phyloP scores from a whole-genome alignment of 495 filamentous ascomycete genomes.

The Trichocladium uniseriatum region DNA sequence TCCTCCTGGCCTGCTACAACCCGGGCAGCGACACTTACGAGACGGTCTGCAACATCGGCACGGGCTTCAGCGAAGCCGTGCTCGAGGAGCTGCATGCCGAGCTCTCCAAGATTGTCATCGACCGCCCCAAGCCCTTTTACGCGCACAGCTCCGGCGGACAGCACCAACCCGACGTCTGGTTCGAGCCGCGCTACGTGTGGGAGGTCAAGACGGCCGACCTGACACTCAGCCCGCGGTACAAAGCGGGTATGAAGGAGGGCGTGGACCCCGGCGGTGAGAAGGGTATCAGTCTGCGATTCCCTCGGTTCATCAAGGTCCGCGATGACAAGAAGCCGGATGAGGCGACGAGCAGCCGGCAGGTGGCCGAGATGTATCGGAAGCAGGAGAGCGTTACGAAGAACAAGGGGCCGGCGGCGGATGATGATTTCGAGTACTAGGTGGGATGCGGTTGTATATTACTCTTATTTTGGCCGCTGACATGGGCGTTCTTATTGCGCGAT shows the following conservation, averaged over 20 bases:
- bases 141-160: conserved; percentile 71
- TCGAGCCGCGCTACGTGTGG: conserved; percentile 90
- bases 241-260: conserved; percentile 59
- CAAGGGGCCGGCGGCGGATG: conserved; percentile 77
- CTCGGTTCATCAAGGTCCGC: conserved; percentile 76
- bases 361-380: conserved; percentile 94
- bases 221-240: conserved; percentile 84
- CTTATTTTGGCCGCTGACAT: not conserved
- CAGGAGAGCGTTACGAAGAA: conserved; percentile 76
- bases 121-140: conserved; percentile 90
- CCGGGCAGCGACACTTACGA: conserved; percentile 68
- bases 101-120: conserved; percentile 65
- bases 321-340: conserved; percentile 94
- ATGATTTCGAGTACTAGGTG: conserved; percentile 90
- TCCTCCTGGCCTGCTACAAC: conserved; percentile 92
- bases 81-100: conserved; percentile 72
- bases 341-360: conserved; percentile 71
- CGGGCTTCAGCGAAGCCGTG: conserved; percentile 82
- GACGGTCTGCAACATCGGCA: conserved; percentile 96
- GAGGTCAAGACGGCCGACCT: conserved; percentile 96
- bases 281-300: conserved; percentile 84
- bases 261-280: conserved; percentile 63
- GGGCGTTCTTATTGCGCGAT: not conserved
- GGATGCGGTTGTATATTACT: not conserved
- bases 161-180: conserved; percentile 97